Evolutionary conservation across 257 asterid genomes (phyloP).

Genomic region (Solanum commersonii): DNA sequence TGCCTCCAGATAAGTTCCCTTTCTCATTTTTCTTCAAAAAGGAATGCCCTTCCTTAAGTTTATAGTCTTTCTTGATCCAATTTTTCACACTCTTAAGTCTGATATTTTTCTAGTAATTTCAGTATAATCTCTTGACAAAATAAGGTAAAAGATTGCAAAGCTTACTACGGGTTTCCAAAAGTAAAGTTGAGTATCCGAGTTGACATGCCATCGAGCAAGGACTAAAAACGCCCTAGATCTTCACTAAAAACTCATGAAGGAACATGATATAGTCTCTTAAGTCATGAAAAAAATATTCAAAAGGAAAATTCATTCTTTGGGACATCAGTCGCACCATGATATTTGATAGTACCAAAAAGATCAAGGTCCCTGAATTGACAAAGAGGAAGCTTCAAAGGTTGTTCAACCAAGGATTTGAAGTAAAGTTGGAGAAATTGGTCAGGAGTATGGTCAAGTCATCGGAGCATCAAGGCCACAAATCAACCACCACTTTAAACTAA

Average conservation of each 20-base stretch:
- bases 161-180: not conserved
- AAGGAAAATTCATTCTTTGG: no score
- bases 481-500: no score
- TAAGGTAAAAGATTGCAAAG: not conserved
- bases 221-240: not conserved
- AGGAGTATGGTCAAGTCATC: not conserved
- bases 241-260: not conserved
- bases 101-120: not conserved
- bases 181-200: not conserved
- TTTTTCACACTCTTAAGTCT: not conserved
- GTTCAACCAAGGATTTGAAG: no score
- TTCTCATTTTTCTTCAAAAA: not conserved
- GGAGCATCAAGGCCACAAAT: no score
- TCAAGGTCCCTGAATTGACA: no score
- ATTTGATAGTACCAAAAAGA: no score
- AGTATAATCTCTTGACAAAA: not conserved
- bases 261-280: no score
- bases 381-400: no score
- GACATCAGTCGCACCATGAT: not conserved
- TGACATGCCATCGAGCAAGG: no score
- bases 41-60: not conserved
- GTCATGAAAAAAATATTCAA: no score
- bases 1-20: not conserved
- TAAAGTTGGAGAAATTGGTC: no score
- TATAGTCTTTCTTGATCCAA: not conserved